Conservation (phyloP, 176 grass and related monocot genomes). For the Triticum urartu region DNA sequence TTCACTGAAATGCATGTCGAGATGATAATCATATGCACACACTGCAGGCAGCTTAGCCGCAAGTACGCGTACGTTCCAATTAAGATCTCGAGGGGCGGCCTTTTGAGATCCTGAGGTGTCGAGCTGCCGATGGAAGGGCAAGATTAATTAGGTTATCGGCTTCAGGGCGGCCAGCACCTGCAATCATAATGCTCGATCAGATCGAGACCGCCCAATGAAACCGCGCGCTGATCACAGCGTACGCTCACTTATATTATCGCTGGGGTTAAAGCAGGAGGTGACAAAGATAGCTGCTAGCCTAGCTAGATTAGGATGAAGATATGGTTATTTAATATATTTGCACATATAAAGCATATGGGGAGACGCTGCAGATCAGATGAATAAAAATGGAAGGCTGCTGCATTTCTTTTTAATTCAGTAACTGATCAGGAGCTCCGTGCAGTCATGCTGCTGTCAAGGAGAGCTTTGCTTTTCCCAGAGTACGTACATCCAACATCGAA, state of each 20-base stretch:
- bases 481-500: background rate
- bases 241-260: background rate
- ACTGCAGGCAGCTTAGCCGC: background rate
- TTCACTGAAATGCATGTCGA: conserved; percentile 20
- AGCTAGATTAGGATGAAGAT: background rate
- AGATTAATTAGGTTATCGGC: conserved; percentile 38
- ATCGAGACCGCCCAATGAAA: conserved; percentile 28
- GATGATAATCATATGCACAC: conserved; percentile 3
- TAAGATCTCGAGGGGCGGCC: conserved; percentile 13
- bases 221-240: conserved; percentile 25
- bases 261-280: conserved; percentile 22
- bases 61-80: conserved; percentile 9
- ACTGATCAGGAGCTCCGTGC: background rate
- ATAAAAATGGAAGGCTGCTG: conserved; percentile 17
- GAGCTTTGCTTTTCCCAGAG: background rate
- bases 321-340: conserved; percentile 9
- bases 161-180: conserved; percentile 31
- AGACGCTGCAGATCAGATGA: background rate
- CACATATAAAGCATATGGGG: conserved; percentile 34
- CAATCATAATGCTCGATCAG: conserved; percentile 37
- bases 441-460: background rate
- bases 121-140: background rate
- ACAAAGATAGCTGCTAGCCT: conserved; percentile 1
- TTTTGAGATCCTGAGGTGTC: conserved; percentile 22
- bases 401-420: background rate